Evolutionary conservation across 1,284 basidiomycete species (phyloP), one percentile per base, ranked within the genome.

Genomic region (Rhodotorula sp.): DNA sequence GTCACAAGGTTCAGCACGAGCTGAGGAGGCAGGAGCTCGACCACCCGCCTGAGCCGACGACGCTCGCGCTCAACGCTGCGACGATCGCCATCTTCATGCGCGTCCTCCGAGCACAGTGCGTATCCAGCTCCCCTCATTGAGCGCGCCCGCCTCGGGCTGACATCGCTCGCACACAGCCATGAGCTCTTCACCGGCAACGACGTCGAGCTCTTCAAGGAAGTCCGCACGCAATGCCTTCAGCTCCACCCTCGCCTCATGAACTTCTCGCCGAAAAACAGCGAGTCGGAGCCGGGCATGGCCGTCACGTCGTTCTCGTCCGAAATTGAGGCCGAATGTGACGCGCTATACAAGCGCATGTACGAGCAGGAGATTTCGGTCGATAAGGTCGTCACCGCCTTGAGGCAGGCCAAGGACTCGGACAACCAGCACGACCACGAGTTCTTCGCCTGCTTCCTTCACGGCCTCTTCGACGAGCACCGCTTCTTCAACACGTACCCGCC

Each of bases 381-480:
- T 80, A 91, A 95, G 73, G 92, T 99, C 72, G 90, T 98, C 71
- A 82, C 86, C 28, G 88, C 95, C 80, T 86, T 99, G 51, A 89
- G 92, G 81, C 87, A 88, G 60, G 88, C 88, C 83, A 92, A 94
- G 78, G 86, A 86, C 64, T 96, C 94, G 31, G 85, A 86, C 37
- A 92, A 90, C 76, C 80, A 87, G 51, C 88, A 89, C 72, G 94
- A 98, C 76, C 92, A 94, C 79, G 92, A 99, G 82, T 87, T 97
- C 69, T 97, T 99, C 79, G 96, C 94, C 20, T 98, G 94, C 85
- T 95, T 97, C 87, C 88, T 99, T 62, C 94, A 98, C 83, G 96
- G 97, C 83, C 87, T 99, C 64, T 99, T 99, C 81, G 96, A 99
- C 86, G 96, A 99, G 83, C 97, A 97, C 87, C 94, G 94, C 79